Base-by-base conservation (phyloP, 2,329 filamentous ascomycete species). In the Sporothrix sp. region DNA sequence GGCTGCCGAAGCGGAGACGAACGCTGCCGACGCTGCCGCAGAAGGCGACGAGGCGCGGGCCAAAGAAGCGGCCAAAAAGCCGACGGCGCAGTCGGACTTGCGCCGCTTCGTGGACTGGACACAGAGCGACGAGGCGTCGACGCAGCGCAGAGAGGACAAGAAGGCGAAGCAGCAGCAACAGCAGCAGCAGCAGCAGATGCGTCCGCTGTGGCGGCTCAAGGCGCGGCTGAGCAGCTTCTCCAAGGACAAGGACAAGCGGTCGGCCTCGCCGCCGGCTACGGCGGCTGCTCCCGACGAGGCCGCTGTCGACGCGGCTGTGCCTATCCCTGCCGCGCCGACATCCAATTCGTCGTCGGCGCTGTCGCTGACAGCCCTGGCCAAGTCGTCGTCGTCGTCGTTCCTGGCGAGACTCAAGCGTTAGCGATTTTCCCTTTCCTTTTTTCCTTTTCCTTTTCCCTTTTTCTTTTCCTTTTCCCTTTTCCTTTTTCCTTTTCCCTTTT, bases 161-260 rank as follows among this genome's bases (percentile, higher is more conserved):
- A 18, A 36, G 10, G 16, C 28, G 33, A 37, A 45, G 23, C 36
- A 37, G 21, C 21, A 39, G 32, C 20, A 20, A 8, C 21, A 35
- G 27, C 28, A 46, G 35, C 18, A 7, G 3, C 36, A 51, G 7
- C 45, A 32, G 4, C 61, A 65, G 50, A 50, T 67, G 55, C 59
- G 75, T 46, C 76, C 75, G 0, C 68, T 70, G 40, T 76, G 74
- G 71, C 68, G 67, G 14, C 59, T 80, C 48, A 69, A 66, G 58
- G 66, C 66, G 4, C 67, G 65, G 49, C 61, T 71, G 18, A 67
- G 65, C 14, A 65, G 64, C 38, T 56, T 65, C 48, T 63, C 60
- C 48, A 64, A 60, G 36, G 45, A 52, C 48, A 64, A 60, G 36
- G 45, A 52, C 13, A 48, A 39, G 36, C 44, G 9, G 28, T 36